These are phyloP conservation scores for Plasmodium chabaudi DNA, from an alignment of 169 alveolate genomes.

Conservation along the genomic window DNA sequence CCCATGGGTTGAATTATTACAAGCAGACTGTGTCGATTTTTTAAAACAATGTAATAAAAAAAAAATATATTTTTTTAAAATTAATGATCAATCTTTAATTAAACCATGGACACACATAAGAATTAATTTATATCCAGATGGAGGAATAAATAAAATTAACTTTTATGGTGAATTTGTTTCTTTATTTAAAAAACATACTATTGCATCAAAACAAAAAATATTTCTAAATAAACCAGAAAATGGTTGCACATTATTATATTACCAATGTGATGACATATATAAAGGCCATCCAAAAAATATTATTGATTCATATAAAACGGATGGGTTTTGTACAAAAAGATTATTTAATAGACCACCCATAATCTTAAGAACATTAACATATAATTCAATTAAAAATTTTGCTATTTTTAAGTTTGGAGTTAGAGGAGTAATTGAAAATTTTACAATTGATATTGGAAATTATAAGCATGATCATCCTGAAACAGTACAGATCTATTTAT, in stretches of 20 bases:
- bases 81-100: conserved; percentile 39
- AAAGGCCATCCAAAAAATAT: conserved; percentile 71
- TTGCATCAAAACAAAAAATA: conserved; percentile 60
- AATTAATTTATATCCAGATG: conserved; percentile 75
- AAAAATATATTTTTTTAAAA: conserved; percentile 60
- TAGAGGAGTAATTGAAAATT: conserved; percentile 67
- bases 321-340: conserved; percentile 65
- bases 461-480: conserved; percentile 71
- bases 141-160: conserved; percentile 69
- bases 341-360: conserved; percentile 68
- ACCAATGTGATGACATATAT: conserved; percentile 57
- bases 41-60: conserved; percentile 38
- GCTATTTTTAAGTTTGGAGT: conserved; percentile 73
- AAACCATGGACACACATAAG: conserved; percentile 75
- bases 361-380: conserved; percentile 48
- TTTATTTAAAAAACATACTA: conserved; percentile 72
- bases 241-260: conserved; percentile 68
- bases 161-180: conserved; percentile 68
- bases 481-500: conserved; percentile 34
- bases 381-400: conserved; percentile 43
- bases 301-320: conserved; percentile 48
- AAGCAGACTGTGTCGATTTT: conserved; percentile 75
- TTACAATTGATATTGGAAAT: conserved; percentile 61
- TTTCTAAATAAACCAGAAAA: conserved; percentile 74
- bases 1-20: conserved; percentile 75